Conservation (phyloP, 345 rosid genomes). For the Syzygium jambos region DNA sequence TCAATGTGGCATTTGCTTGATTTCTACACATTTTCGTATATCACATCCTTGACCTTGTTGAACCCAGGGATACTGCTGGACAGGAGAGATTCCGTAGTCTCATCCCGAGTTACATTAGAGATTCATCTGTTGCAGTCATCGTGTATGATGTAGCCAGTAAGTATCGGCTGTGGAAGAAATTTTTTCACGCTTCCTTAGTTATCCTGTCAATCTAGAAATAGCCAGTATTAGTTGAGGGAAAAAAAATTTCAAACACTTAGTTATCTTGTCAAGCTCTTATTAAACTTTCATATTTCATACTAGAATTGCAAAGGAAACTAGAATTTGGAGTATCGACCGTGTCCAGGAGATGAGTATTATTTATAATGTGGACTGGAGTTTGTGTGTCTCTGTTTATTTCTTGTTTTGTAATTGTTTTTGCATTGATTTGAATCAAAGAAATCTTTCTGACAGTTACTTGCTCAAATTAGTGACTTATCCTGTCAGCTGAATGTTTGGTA, state of each 20-base stretch:
- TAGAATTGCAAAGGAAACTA: not conserved
- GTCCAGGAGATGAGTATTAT: not conserved
- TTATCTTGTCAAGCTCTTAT: not conserved
- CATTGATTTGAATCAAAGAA: not conserved
- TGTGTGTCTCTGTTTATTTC: not conserved
- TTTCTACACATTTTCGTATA: not conserved
- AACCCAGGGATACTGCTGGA: conserved; percentile 86
- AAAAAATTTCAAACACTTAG: not conserved
- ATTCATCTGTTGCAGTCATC: conserved; percentile 91
- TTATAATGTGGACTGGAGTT: not conserved
- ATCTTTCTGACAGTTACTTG: not conserved
- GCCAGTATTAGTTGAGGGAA: not conserved
- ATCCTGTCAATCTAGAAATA: not conserved
- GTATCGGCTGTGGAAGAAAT: not conserved
- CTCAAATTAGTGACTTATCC: not conserved
- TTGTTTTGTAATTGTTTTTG: not conserved
- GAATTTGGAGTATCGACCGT: not conserved
- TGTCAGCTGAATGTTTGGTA: not conserved
- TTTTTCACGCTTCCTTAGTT: not conserved
- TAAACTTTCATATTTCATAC: not conserved
- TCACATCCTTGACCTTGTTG: not conserved
- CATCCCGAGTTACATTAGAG: conserved; percentile 91
- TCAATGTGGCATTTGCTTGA: not conserved
- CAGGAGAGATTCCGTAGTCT: conserved; percentile 96
- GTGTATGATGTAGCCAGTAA: conserved; percentile 92